Base-by-base conservation (phyloP, 768 basidiomycete genomes). In the Guyanaporus albipodus region DNA sequence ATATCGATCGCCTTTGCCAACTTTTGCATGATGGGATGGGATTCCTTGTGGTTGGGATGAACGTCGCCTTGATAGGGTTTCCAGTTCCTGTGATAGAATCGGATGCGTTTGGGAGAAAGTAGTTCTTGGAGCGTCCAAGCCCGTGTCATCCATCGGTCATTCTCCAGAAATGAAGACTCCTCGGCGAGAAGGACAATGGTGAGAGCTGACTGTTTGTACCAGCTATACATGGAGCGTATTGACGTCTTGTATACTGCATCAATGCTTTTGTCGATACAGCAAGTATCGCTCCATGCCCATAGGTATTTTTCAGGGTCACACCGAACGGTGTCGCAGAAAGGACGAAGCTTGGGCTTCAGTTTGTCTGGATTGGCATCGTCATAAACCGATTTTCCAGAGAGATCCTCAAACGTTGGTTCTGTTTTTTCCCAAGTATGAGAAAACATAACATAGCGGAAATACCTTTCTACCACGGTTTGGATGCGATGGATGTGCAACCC, bases 41-140 rank as follows among this genome's bases (percentile, higher is more conserved):
- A 45, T 10, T 23, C 17, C n/a, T 45, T 45, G 14, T 45, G 36
- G 22, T 45, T 45, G 19, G 22, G 28, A 7, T 4, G 12, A 14
- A 22, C 6, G 14, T 45, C 44, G 2, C 44, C 28, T 4, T 0
- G 44, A 17, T 45, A 45, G 3, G 19, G 36, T 7, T 24, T 4
- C 36, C 36, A 44, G 10, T 45, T 10, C 4, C 28, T 31, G 28
- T 17, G 2, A n/a, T 45, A 45, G 11, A 45, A 45, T 6, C 36
- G 44, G 14, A 45, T 45, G 17, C 17, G 3, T 15, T 24, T 38
- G n/a, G 44, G 44, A 12, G 44, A 31, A 21, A 45, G 44, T 12
- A 45, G 44, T 19, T 45, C 44, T 15, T 45, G 44, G n/a, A 45
- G 44, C 14, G 44, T 45, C 44, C 44, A 45, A 6, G 37, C 44